Evolutionary conservation across 495 filamentous ascomycete genomes (phyloP).

Genomic region (Bathelium albidoporum): DNA sequence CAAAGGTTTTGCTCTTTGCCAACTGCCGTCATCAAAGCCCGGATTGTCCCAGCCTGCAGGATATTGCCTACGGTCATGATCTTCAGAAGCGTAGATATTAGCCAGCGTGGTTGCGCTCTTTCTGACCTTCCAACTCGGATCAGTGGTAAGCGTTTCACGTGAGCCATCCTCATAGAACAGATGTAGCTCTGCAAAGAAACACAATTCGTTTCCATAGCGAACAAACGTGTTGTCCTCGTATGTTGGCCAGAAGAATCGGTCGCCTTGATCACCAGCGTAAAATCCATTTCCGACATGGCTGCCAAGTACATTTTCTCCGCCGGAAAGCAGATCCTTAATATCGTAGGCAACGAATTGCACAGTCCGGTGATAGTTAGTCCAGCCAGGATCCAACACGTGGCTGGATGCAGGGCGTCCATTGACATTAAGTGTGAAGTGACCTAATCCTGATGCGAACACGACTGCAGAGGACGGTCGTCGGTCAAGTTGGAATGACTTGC

Average conservation of each 20-base stretch:
- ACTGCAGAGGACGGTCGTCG: not conserved
- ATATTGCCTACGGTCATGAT: not conserved
- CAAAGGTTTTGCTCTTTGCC: not conserved
- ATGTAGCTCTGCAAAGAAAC: conserved; percentile 6
- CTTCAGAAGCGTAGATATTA: conserved; percentile 5
- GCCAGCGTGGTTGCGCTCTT: conserved; percentile 1
- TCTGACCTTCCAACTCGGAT: conserved; percentile 4
- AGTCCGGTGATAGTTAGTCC: conserved; percentile 1
- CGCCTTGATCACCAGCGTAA: conserved; percentile 4
- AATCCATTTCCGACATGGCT: conserved; percentile 4
- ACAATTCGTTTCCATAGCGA: conserved; percentile 3
- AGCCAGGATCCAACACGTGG: conserved; percentile 3
- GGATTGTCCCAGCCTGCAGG: conserved; percentile 4
- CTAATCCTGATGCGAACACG: not conserved
- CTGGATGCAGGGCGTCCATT: not conserved
- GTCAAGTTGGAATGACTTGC: not conserved
- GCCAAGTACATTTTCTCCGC: not conserved
- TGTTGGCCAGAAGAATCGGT: conserved; percentile 7
- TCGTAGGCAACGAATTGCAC: conserved; percentile 2
- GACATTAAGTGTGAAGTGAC: not conserved
- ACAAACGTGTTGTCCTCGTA: conserved; percentile 7
- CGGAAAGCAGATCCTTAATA: not conserved
- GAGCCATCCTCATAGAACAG: conserved; percentile 5
- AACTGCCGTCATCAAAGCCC: conserved; percentile 1
- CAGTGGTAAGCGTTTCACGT: not conserved